Conservation (phyloP, 2,329 filamentous ascomycete genomes). For the Aspergillus aculeatus region DNA sequence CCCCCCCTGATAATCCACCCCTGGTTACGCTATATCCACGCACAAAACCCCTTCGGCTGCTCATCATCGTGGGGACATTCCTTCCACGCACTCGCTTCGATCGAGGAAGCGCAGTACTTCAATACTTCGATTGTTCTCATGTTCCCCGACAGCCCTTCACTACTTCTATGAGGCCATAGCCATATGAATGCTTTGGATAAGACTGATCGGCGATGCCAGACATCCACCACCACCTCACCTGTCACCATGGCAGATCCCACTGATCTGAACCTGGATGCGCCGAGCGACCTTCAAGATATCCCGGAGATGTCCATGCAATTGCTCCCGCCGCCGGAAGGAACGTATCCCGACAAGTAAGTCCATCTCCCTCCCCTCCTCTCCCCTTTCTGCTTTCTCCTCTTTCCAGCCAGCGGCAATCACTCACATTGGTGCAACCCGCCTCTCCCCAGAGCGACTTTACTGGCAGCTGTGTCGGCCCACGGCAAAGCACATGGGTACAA, state of each 20-base stretch:
- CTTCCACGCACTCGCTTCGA: conserved; percentile 42
- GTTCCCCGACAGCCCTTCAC: background rate
- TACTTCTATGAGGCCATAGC: background rate
- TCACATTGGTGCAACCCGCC: conserved; percentile 10
- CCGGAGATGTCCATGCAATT: conserved; percentile 45
- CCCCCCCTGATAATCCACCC: conserved; percentile 10
- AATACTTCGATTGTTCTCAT: background rate
- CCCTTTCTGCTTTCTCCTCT: background rate
- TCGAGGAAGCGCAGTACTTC: background rate
- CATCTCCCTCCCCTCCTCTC: background rate
- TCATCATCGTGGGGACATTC: conserved; percentile 25
- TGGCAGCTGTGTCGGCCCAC: conserved; percentile 43
- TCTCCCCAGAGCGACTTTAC: conserved; percentile 33
- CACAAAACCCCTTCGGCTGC: conserved; percentile 28
- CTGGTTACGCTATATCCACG: conserved; percentile 36
- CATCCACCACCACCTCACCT: conserved; percentile 9
- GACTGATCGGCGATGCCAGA: conserved; percentile 25
- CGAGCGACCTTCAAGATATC: conserved; percentile 47
- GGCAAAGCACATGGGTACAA: conserved; percentile 46
- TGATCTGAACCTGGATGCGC: conserved; percentile 46
- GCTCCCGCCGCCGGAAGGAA: conserved; percentile 44
- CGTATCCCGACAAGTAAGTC: conserved; percentile 44
- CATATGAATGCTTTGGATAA: conserved; percentile 6
- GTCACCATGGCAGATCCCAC: conserved; percentile 42
- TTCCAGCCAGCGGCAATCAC: background rate